phyloP scores from a whole-genome alignment of 352 stramenopile species.

The Aphanomyces astaci region DNA sequence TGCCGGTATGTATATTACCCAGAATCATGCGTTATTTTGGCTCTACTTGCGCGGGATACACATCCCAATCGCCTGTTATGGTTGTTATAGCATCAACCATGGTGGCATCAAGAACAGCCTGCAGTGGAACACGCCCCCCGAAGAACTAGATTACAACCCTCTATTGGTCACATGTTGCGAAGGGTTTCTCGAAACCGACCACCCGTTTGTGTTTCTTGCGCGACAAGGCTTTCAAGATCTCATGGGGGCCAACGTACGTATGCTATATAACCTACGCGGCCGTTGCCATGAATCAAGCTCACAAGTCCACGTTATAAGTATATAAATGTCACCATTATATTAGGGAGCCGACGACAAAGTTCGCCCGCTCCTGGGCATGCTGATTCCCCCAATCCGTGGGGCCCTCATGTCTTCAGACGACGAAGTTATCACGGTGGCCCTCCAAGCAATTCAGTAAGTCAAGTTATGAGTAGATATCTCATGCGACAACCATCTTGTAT shows the following conservation, averaged over 20 bases:
- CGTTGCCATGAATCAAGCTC: neutral
- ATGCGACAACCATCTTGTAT: too few relatives aligned
- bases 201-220: conserved; percentile 74
- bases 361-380: conserved; percentile 41
- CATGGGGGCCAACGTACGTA: conserved; percentile 32
- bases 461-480: neutral
- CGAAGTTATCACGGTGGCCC: conserved; percentile 57
- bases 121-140: conserved; percentile 60
- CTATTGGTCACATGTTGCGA: conserved; percentile 64
- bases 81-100: conserved; percentile 63
- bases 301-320: too few relatives aligned
- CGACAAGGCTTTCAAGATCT: conserved; percentile 65
- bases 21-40: neutral
- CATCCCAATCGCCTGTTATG: too few relatives aligned
- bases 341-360: conserved; percentile 58
- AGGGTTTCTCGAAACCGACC: conserved; percentile 63
- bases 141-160: conserved; percentile 55
- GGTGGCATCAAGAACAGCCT: conserved; percentile 61
- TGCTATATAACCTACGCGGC: neutral
- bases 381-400: conserved; percentile 49
- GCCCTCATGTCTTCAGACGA: conserved; percentile 64
- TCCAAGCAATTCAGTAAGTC: conserved; percentile 46
- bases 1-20: conserved; percentile 29
- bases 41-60: too few relatives aligned
- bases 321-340: neutral